phyloP scores from a whole-genome alignment of 441 rosid species.

The Manihot esculenta region DNA sequence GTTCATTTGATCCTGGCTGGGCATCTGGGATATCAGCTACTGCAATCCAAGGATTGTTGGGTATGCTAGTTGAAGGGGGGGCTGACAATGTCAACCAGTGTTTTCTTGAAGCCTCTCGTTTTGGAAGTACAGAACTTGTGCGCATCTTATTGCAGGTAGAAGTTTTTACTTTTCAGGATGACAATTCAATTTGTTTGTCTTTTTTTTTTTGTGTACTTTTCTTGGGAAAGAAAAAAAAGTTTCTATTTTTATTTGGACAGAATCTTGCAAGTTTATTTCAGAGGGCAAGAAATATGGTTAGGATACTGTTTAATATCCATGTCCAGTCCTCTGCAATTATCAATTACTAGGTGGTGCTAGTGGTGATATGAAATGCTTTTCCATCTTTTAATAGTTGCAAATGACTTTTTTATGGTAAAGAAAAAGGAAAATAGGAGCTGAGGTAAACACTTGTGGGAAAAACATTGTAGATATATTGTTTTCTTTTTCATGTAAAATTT shows the following conservation, averaged over 20 bases:
- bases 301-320: constrained; percentile 1
- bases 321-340: background rate
- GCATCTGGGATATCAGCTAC: constrained; percentile 89
- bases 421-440: background rate
- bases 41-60: constrained; percentile 78
- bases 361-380: background rate
- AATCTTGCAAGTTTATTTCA: background rate
- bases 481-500: background rate
- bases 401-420: background rate
- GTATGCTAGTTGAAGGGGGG: constrained; percentile 91
- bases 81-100: constrained; percentile 95
- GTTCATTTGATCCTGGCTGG: constrained; percentile 96
- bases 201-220: background rate
- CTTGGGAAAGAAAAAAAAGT: no score
- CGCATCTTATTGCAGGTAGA: constrained; percentile 84
- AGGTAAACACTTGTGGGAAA: background rate
- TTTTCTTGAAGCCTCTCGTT: constrained; percentile 96
- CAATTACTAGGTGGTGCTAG: background rate
- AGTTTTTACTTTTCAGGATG: background rate
- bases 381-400: background rate
- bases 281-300: background rate
- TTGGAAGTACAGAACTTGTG: constrained; percentile 96
- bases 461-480: background rate
- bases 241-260: background rate
- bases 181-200: constrained; percentile 6